A percentile compares a stretch with the other conserved stretches of the same genome.
phyloP scores from a whole-genome alignment of 768 basidiomycete genomes.

The Tulasnella sp. region DNA sequence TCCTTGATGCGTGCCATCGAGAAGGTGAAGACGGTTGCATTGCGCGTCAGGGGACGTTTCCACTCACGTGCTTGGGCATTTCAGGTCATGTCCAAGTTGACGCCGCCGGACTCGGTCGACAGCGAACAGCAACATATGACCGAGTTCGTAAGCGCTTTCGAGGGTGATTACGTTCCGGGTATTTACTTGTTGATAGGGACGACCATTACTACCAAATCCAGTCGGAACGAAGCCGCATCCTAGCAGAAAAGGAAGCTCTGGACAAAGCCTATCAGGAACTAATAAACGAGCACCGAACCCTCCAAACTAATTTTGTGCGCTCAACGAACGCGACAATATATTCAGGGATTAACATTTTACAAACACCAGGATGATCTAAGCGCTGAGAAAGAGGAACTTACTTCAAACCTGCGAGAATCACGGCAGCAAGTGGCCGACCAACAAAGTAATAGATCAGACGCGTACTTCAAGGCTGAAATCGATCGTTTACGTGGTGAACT shows the following conservation, averaged over 20 bases:
- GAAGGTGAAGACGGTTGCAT: slow-evolving; percentile 55
- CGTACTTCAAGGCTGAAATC: slow-evolving; percentile 76
- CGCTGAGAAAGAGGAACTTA: slow-evolving; percentile 77
- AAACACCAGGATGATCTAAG: slow-evolving; percentile 63
- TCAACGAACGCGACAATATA: not conserved
- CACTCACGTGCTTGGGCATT: not conserved
- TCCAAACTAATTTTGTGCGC: slow-evolving; percentile 65
- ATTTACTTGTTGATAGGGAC: slow-evolving; percentile 54
- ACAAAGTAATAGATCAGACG: slow-evolving; percentile 72
- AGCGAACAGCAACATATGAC: slow-evolving; percentile 69
- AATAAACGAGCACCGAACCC: slow-evolving; percentile 69
- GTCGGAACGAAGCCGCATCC: slow-evolving; percentile 73
- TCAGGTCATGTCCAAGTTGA: slow-evolving; percentile 79
- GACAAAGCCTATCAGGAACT: slow-evolving; percentile 79
- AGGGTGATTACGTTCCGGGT: slow-evolving; percentile 32
- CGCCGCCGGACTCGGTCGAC: slow-evolving; percentile 51
- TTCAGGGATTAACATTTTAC: not conserved
- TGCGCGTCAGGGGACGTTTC: not conserved
- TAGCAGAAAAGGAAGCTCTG: slow-evolving; percentile 83
- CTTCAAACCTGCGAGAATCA: slow-evolving; percentile 62
- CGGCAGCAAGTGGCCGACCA: slow-evolving; percentile 62
- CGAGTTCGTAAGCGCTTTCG: slow-evolving; percentile 57
- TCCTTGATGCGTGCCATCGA: slow-evolving; percentile 92
- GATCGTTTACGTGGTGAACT: slow-evolving; percentile 80
- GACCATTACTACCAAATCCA: slow-evolving; percentile 89